phyloP scores from a whole-genome alignment of 345 rosid genomes.

The Carallia pectinifolia region DNA sequence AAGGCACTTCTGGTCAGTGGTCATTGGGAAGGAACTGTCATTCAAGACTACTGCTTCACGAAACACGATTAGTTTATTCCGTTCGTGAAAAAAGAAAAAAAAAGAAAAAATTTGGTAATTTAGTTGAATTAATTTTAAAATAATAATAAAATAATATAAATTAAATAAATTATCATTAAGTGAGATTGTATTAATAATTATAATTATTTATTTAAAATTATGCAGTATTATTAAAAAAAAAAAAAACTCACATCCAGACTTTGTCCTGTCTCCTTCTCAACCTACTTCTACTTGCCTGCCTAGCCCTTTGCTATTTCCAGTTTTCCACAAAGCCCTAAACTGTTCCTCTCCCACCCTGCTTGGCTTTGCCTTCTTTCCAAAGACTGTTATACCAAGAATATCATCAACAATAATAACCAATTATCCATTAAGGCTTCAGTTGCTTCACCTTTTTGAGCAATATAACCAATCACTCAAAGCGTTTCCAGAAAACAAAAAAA shows the following conservation, averaged over 20 bases:
- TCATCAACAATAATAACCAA: constrained; percentile 1
- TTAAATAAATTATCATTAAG: background rate
- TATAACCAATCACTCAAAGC: background rate
- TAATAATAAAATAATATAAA: too few relatives aligned
- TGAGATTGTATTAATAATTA: too few relatives aligned
- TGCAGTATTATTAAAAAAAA: background rate
- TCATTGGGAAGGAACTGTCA: background rate
- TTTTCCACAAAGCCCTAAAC: constrained; percentile 1
- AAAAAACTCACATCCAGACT: background rate
- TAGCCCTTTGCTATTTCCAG: too few relatives aligned
- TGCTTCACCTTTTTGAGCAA: background rate
- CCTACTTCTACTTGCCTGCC: background rate
- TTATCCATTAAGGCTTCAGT: background rate
- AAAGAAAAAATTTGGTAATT: background rate
- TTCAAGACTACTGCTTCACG: background rate
- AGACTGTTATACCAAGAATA: background rate
- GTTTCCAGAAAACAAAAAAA: background rate
- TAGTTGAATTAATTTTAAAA: too few relatives aligned
- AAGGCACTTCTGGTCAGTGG: background rate
- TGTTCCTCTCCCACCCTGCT: background rate
- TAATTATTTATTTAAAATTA: too few relatives aligned
- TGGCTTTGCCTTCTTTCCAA: background rate
- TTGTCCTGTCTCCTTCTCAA: background rate
- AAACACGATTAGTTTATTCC: background rate
- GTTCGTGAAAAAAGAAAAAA: too few relatives aligned